These are phyloP conservation scores for Guyanaporus albipodus DNA, from an alignment of 768 basidiomycete species.

Conservation along the genomic window DNA sequence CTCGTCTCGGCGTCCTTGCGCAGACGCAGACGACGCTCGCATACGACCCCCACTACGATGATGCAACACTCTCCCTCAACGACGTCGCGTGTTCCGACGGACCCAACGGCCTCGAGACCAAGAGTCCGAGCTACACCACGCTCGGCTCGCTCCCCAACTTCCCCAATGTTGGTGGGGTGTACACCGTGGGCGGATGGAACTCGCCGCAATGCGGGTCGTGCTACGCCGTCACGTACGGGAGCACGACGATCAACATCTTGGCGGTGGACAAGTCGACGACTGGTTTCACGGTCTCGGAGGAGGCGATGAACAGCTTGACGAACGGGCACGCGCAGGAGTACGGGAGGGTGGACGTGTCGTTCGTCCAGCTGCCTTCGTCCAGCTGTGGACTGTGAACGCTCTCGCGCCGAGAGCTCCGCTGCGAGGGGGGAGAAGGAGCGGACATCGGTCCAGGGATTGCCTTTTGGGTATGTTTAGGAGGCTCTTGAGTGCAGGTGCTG, in stretches of 20 bases:
- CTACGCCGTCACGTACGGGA: conserved; percentile 27
- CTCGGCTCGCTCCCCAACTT: too few species aligned
- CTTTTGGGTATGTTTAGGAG: too few species aligned
- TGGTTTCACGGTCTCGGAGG: conserved; percentile 37
- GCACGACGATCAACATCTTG: conserved; percentile 43
- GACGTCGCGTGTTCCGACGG: too few species aligned
- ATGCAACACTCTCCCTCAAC: too few species aligned
- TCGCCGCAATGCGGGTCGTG: conserved; percentile 29
- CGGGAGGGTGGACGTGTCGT: conserved; percentile 23
- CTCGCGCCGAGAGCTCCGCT: background rate
- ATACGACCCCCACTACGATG: too few species aligned
- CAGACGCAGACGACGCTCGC: too few species aligned
- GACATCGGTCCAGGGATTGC: too few species aligned
- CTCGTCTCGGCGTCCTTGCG: too few species aligned
- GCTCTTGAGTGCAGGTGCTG: too few species aligned
- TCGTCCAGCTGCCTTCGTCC: background rate
- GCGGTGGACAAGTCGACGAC: conserved; percentile 49
- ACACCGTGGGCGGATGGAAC: background rate
- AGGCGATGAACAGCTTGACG: conserved; percentile 29
- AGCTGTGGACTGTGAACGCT: background rate
- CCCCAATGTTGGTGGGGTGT: too few species aligned
- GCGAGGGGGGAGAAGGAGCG: background rate
- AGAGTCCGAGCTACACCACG: too few species aligned
- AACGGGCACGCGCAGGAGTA: background rate
- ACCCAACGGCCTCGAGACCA: too few species aligned